phyloP scores from a whole-genome alignment of 768 basidiomycete genomes.

The Ramaria sp. region DNA sequence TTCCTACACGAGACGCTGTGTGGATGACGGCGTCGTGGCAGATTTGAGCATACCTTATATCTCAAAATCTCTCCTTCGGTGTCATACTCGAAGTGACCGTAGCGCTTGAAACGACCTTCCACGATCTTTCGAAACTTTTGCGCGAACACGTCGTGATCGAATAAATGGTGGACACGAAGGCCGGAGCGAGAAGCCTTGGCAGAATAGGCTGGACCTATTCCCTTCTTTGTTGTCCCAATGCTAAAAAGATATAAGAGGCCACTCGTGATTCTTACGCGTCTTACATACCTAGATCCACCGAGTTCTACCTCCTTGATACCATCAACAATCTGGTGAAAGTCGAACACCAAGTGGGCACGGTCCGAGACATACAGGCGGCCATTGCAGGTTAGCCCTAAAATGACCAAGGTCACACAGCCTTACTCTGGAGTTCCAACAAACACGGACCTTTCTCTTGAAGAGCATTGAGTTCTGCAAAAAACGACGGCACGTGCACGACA shows the following conservation, averaged over 20 bases:
- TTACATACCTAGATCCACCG: conserved; percentile 64
- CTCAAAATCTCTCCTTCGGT: conserved; percentile 92
- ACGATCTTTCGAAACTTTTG: conserved; percentile 90
- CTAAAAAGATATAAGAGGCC: conserved; percentile 25
- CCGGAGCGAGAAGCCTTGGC: conserved; percentile 95
- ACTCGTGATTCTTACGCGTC: not conserved
- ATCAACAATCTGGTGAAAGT: conserved; percentile 99
- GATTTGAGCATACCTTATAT: conserved; percentile 55
- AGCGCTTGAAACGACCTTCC: conserved; percentile 95
- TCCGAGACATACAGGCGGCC: conserved; percentile 87
- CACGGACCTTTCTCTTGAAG: conserved; percentile 71
- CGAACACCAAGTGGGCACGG: conserved; percentile 94
- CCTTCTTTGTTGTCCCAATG: conserved; percentile 97
- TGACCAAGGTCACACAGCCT: not conserved
- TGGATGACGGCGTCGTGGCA: not conserved
- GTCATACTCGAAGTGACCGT: conserved; percentile 96
- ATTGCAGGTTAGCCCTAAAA: conserved; percentile 71
- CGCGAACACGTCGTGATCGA: conserved; percentile 77
- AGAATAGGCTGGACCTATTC: conserved; percentile 98
- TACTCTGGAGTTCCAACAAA: not conserved
- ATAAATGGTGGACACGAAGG: conserved; percentile 91
- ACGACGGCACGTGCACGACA: conserved; percentile 92
- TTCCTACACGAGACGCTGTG: conserved; percentile 30
- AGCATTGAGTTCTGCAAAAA: conserved; percentile 87
- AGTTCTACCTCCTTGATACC: conserved; percentile 97